Evolutionary conservation across 2,329 filamentous ascomycete genomes (phyloP), one percentile per base, ranked within the genome.

Genomic region (Botrytis tulipae): DNA sequence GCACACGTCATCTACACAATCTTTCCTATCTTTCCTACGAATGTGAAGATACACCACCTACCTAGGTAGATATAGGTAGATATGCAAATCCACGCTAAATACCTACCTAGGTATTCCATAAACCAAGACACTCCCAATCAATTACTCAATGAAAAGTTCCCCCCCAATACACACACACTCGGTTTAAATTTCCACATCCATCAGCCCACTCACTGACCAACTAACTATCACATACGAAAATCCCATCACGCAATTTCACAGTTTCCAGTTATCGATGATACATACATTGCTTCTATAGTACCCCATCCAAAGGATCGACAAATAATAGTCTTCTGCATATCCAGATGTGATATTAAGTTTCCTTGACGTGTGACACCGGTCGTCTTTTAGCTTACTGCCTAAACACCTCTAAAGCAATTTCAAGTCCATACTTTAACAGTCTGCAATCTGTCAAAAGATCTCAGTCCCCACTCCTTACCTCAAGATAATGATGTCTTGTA

Each of bases 231-330:
- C 46, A 14, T 14, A 12, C 22, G 6, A n/a, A 51, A 51, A 14
- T 3, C 25, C 48, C 5, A n/a, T n/a, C 4, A 51, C 22, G 9
- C 25, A n/a, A 51, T 51, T 6, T 14, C 48, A 51, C 25, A 51
- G 7, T n/a, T 14, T 14, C 25, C 22, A 25, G 4, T 12, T 48
- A 40, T 40, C 37, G 12, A 40, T 25, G 22, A 48, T 5, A 48
- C 46, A 48, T 48, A 1, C 0, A 25, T 12, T 2, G 0, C 46
- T 12, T 12, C 10, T 4, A 25, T n/a, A 1, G 0, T 3, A 51
- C 48, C 48, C 4, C 14, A 2, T 14, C 0, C 25, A n/a, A 14
- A 25, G 2, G 48, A 51, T 51, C 48, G 48, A 51, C 48, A 14
- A 10, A 6, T 14, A 5, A 0, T 5, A 51, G 4, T 5, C 10